These are phyloP conservation scores for Neopestalotiopsis clavispora DNA, from an alignment of 2,329 filamentous ascomycete genomes.

Conservation along the genomic window DNA sequence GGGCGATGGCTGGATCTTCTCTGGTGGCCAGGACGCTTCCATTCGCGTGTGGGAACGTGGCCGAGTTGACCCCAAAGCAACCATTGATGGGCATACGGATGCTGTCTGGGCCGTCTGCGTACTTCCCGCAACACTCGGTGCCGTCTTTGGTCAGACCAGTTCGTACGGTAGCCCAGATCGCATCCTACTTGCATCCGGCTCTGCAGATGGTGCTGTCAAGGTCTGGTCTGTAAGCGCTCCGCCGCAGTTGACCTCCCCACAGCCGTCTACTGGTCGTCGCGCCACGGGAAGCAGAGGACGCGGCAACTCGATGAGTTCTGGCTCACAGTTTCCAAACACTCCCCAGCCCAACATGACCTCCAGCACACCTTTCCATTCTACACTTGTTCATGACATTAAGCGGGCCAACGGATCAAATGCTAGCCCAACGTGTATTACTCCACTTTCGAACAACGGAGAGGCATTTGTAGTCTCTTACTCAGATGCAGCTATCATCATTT, in stretches of 20 bases:
- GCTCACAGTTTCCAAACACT: conserved; percentile 87
- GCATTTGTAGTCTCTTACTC: conserved; percentile 93
- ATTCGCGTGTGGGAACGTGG: conserved; percentile 96
- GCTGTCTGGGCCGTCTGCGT: conserved; percentile 96
- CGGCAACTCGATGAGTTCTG: conserved; percentile 92
- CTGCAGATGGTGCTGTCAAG: conserved; percentile 88
- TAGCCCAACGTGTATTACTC: conserved; percentile 91
- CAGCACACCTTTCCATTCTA: conserved; percentile 84
- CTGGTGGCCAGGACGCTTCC: conserved; percentile 91
- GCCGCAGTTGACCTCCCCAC: conserved; percentile 82
- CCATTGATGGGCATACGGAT: conserved; percentile 91
- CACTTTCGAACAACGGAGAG: conserved; percentile 80
- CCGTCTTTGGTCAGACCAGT: conserved; percentile 78
- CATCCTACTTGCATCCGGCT: conserved; percentile 88
- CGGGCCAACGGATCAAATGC: conserved; percentile 68
- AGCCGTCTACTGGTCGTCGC: conserved; percentile 66
- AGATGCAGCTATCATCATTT: conserved; percentile 88
- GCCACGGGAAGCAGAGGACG: conserved; percentile 63
- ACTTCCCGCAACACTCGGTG: conserved; percentile 79
- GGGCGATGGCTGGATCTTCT: conserved; percentile 98
- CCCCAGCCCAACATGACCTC: conserved; percentile 89
- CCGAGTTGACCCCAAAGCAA: conserved; percentile 92
- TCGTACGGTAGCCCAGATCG: conserved; percentile 82
- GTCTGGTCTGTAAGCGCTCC: conserved; percentile 95
- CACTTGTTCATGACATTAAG: conserved; percentile 84